These are phyloP conservation scores for Hypoxylon crocopeplum DNA, from an alignment of 495 filamentous ascomycete genomes.

Conservation along the genomic window DNA sequence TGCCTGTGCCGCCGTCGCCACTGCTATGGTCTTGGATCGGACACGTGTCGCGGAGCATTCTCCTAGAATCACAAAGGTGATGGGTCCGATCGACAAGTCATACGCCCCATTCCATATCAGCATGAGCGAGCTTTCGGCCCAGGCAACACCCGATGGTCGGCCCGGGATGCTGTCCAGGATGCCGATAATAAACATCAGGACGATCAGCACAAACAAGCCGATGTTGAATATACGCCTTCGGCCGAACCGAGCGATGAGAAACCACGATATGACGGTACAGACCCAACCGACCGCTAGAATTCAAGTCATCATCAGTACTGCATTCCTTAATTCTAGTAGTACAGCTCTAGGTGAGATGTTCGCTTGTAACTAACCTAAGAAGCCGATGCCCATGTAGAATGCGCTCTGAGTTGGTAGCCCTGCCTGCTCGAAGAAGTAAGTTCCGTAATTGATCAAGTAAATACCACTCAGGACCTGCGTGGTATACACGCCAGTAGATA, in stretches of 20 bases:
- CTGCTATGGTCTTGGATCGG: slow-evolving; percentile 66
- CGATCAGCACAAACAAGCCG: slow-evolving; percentile 54
- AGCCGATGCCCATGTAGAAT: slow-evolving; percentile 60
- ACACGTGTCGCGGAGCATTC: slow-evolving; percentile 65
- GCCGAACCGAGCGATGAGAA: slow-evolving; percentile 58
- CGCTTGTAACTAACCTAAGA: slow-evolving; percentile 43
- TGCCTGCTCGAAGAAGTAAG: slow-evolving; percentile 70
- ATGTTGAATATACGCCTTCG: slow-evolving; percentile 61
- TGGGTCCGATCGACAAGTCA: slow-evolving; percentile 63
- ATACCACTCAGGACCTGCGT: slow-evolving; percentile 60
- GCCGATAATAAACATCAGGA: slow-evolving; percentile 64
- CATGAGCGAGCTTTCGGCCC: slow-evolving; percentile 62
- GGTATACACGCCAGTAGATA: slow-evolving; percentile 57
- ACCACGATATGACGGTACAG: slow-evolving; percentile 62
- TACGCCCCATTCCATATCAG: slow-evolving; percentile 66
- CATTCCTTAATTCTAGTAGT: not conserved
- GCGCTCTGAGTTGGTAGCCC: slow-evolving; percentile 57
- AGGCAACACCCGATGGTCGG: slow-evolving; percentile 50
- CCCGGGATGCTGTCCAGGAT: slow-evolving; percentile 62
- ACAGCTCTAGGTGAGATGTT: not conserved
- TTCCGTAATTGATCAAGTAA: slow-evolving; percentile 63
- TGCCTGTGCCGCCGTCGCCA: slow-evolving; percentile 67
- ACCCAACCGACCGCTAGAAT: slow-evolving; percentile 49
- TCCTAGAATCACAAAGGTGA: slow-evolving; percentile 67
- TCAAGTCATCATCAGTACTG: slow-evolving; percentile 7